Percentiles rank a stretch among this genome's conserved stretches.
These are phyloP conservation scores for Trichoderma sp. DNA, from an alignment of 2,329 filamentous ascomycete species.

Conservation along the genomic window DNA sequence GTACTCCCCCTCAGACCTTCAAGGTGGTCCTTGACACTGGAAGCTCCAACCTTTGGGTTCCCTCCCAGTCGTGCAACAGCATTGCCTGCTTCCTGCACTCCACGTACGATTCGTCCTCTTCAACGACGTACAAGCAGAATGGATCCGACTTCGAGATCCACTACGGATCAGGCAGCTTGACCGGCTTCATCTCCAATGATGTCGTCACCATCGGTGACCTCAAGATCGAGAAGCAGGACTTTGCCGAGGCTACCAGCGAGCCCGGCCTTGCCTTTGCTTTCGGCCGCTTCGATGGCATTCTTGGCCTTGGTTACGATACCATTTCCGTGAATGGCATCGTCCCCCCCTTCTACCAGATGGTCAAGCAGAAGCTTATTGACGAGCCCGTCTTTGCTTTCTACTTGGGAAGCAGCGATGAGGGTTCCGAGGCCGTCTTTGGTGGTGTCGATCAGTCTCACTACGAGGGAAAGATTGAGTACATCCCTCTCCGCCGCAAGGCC, in stretches of 20 bases:
- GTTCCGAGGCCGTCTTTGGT: slow-evolving; percentile 88
- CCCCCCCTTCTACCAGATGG: slow-evolving; percentile 94
- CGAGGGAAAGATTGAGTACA: slow-evolving; percentile 83
- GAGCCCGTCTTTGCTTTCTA: slow-evolving; percentile 97
- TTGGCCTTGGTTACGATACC: slow-evolving; percentile 90
- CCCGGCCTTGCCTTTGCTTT: slow-evolving; percentile 97
- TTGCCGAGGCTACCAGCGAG: slow-evolving; percentile 93
- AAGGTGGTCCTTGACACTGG: slow-evolving; percentile 98
- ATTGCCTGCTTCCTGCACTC: slow-evolving; percentile 97
- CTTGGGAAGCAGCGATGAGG: slow-evolving; percentile 69
- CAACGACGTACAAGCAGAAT: slow-evolving; percentile 91
- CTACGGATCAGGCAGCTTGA: slow-evolving; percentile 92
- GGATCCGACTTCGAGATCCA: slow-evolving; percentile 88
- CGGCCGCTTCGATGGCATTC: slow-evolving; percentile 93
- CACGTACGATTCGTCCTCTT: slow-evolving; percentile 91
- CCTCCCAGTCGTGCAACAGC: slow-evolving; percentile 82
- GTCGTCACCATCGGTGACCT: slow-evolving; percentile 84
- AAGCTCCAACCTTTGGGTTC: slow-evolving; percentile 99
- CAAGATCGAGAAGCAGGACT: slow-evolving; percentile 83
- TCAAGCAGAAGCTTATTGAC: slow-evolving; percentile 85
- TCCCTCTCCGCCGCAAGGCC: slow-evolving; percentile 94
- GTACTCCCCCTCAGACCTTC: slow-evolving; percentile 89
- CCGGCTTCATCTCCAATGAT: slow-evolving; percentile 91
- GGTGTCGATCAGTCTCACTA: slow-evolving; percentile 79
- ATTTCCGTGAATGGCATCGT: slow-evolving; percentile 96